Evolutionary conservation across 1,139 yeast genomes (phyloP), one percentile per base, ranked within the genome.

Genomic region (Pichia sp.): DNA sequence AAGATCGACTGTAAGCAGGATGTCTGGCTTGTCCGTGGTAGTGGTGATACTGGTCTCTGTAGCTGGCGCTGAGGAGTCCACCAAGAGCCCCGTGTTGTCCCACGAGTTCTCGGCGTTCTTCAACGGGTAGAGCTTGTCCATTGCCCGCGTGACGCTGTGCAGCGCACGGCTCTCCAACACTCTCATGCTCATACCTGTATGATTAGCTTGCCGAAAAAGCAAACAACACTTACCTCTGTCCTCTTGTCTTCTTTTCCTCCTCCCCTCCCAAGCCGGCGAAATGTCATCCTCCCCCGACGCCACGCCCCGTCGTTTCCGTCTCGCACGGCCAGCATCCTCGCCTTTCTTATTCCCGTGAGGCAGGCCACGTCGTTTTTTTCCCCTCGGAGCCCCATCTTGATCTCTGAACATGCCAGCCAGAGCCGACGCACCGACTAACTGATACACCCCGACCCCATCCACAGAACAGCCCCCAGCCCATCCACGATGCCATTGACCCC

Each of bases 11-110:
- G 99, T 81, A 48, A 93, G 72, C 28, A 93, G 70, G 2, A 93
- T 75, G 47, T 75, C 74, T 55, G 75, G 60, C 3, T 46, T 31
- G 41, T 55, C 52, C 3, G 54, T 48, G 2, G 55, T 51, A n/a
- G 23, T 34, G 13, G 19, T 12, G 3, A 23, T 30, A 10, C 34
- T 9, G 21, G 64, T 47, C 1, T 56, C 55, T 10, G 59, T 62
- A 0, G 64, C 60, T 40, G 80, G 71, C 63, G n/a, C 37, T 18
- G 37, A 34, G 18, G 37, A 12, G 18, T 89, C 96, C 8, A 93
- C 85, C 43, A 93, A 70, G 51, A 91, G 73, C 0, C 98, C 98
- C 0, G 96, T 89, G 65, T 91, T 91, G 66, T 93, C 99, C 98
- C 98, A 93, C 1, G 91, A 68, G 43, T 76, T 75, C 62, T 91